These are phyloP conservation scores for Cyphellophora attinorum DNA, from an alignment of 2,329 filamentous ascomycete species.

Conservation along the genomic window DNA sequence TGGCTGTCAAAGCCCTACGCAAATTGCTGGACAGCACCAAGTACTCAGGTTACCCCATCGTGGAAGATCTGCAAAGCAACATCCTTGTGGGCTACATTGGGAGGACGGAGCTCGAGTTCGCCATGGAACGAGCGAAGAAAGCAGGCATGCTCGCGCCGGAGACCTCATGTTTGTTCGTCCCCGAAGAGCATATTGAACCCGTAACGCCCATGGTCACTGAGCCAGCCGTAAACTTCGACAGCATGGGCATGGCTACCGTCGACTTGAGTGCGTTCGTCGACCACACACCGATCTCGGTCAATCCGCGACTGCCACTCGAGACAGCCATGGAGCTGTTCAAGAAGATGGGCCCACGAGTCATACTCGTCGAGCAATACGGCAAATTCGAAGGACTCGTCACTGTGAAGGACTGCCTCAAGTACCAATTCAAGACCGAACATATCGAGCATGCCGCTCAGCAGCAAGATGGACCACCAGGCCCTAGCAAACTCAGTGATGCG, in stretches of 20 bases:
- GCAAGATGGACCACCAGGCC: conserved; percentile 49
- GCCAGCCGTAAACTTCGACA: conserved; percentile 49
- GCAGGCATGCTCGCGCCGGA: conserved; percentile 56
- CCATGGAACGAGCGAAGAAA: conserved; percentile 68
- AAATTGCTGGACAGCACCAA: conserved; percentile 64
- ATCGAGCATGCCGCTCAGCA: conserved; percentile 53
- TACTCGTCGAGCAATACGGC: conserved; percentile 84
- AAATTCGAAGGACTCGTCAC: conserved; percentile 78
- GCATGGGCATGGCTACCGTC: conserved; percentile 49
- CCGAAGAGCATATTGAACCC: conserved; percentile 33
- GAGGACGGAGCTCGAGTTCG: conserved; percentile 82
- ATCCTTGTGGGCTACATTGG: conserved; percentile 85
- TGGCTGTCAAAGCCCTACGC: conserved; percentile 69
- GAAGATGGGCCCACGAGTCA: conserved; percentile 90
- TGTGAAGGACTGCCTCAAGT: conserved; percentile 93
- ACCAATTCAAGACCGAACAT: conserved; percentile 92
- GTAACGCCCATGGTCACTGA: conserved; percentile 12
- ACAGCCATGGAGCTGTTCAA: conserved; percentile 98
- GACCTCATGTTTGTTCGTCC: conserved; percentile 64
- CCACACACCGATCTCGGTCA: conserved; percentile 77
- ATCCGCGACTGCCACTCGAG: conserved; percentile 83
- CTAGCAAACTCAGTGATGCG: conserved; percentile 57
- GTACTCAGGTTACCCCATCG: conserved; percentile 88
- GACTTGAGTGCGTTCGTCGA: conserved; percentile 87
- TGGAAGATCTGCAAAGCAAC: conserved; percentile 62